Percentiles rank a stretch among this genome's conserved stretches.
Evolutionary conservation across 2,329 filamentous ascomycete species (phyloP).

Genomic region (Cladosporium sp.): DNA sequence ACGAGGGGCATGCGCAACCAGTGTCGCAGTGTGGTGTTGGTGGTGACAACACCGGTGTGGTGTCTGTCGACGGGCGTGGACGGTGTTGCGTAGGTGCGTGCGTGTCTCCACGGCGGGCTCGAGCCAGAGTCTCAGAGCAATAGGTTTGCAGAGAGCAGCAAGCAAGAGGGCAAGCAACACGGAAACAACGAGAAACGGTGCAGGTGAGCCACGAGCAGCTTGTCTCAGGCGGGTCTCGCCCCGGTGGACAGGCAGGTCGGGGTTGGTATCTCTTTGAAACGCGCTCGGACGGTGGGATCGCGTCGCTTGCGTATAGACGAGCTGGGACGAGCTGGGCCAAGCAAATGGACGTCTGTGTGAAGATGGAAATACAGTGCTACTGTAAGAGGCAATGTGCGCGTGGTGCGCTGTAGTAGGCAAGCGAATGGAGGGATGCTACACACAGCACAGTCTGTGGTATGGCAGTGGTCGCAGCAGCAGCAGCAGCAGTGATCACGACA

Average conservation of each 20-base stretch:
- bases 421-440: not conserved
- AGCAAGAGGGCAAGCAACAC: slow-evolving; percentile 12
- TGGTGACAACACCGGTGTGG: not conserved
- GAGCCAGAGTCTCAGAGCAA: slow-evolving; percentile 5
- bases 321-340: not conserved
- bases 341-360: slow-evolving; percentile 8
- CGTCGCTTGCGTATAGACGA: slow-evolving; percentile 12
- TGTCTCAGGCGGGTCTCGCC: slow-evolving; percentile 20
- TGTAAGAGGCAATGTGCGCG: not conserved
- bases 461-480: not conserved
- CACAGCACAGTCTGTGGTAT: not conserved
- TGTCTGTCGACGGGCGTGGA: slow-evolving; percentile 3
- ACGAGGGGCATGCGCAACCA: slow-evolving; percentile 19
- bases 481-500: not conserved
- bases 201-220: slow-evolving; percentile 13
- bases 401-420: not conserved
- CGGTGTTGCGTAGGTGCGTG: not conserved
- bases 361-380: slow-evolving; percentile 1
- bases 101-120: slow-evolving; percentile 8
- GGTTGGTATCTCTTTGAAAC: slow-evolving; percentile 18
- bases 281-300: slow-evolving; percentile 17
- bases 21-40: slow-evolving; percentile 15
- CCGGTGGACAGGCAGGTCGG: slow-evolving; percentile 10
- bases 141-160: slow-evolving; percentile 12
- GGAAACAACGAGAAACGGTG: slow-evolving; percentile 17